These are phyloP conservation scores for Fragaria vesca DNA, from an alignment of 306 rosid species.

Conservation along the genomic window DNA sequence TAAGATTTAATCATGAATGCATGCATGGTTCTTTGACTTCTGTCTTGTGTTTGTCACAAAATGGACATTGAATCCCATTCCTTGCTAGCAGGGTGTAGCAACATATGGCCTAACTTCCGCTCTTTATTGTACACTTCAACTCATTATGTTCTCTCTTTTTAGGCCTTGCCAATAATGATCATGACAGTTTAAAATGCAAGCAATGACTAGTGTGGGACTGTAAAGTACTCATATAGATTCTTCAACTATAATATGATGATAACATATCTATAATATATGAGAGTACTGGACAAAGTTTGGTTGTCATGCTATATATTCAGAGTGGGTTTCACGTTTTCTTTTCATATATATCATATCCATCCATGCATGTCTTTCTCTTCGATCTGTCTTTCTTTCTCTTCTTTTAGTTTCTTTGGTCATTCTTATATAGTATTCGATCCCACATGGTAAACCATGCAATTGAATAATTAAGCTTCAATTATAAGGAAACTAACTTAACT, in stretches of 20 bases:
- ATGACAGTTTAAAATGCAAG: constrained; percentile 12
- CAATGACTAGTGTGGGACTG: constrained; percentile 7
- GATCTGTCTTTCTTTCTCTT: neutral
- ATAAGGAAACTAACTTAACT: neutral
- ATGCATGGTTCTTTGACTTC: no score
- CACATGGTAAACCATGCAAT: neutral
- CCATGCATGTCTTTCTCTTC: neutral
- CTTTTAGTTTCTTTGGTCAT: neutral
- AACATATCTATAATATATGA: neutral
- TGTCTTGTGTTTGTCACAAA: neutral
- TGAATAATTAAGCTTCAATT: neutral
- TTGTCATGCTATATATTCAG: neutral
- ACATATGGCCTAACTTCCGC: neutral
- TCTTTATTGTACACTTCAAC: neutral
- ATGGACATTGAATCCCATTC: neutral
- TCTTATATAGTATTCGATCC: neutral
- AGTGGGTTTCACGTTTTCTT: constrained; percentile 30
- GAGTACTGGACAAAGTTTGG: neutral
- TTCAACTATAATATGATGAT: constrained; percentile 8
- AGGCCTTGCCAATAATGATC: neutral
- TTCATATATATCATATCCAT: neutral
- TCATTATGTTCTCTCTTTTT: neutral
- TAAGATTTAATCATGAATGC: neutral
- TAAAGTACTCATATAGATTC: constrained; percentile 8
- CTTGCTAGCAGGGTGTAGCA: neutral